Percentiles rank a stretch among this genome's conserved stretches.
phyloP scores from a whole-genome alignment of 1,284 basidiomycete genomes.

The Bjerkandera adusta region DNA sequence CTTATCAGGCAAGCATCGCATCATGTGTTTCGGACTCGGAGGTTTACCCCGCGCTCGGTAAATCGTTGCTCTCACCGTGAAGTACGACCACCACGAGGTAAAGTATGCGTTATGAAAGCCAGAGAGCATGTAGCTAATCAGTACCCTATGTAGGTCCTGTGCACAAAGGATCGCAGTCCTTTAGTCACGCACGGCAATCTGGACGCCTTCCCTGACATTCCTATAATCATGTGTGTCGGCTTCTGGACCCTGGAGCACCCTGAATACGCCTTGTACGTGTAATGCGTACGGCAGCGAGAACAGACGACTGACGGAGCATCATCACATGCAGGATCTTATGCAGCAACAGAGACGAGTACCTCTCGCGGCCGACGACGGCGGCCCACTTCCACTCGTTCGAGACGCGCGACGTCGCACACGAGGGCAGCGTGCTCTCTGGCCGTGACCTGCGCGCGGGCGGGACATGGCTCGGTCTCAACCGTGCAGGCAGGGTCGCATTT shows the following conservation, averaged over 20 bases:
- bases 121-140: no score
- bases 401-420: constrained; percentile 19
- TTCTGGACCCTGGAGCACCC: constrained; percentile 74
- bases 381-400: constrained; percentile 61
- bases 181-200: no score
- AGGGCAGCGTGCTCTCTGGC: constrained; percentile 61
- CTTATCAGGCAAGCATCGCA: no score
- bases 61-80: no score
- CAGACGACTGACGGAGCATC: no score
- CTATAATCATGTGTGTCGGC: constrained; percentile 74
- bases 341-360: constrained; percentile 73
- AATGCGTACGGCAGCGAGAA: background rate
- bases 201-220: no score
- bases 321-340: constrained; percentile 63
- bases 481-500: constrained; percentile 61
- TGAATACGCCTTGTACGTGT: constrained; percentile 72
- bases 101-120: no score
- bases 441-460: constrained; percentile 70
- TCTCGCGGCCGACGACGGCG: constrained; percentile 61
- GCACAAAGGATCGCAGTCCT: no score
- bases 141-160: no score
- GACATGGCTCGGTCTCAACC: constrained; percentile 74
- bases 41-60: no score
- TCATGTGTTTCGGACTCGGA: no score
- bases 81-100: no score